These are phyloP conservation scores for carrot (Daucus carota) DNA, from an alignment of 129 eudicot genomes.

Conservation along the genomic window DH1_v3.0 NC_030384.2:31722001-31722500, in stretches of 20 bases:
- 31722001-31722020: conserved; percentile 68
- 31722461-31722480: conserved; percentile 13
- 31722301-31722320: conserved; percentile 77
- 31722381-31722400: conserved; percentile 50
- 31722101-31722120: conserved; percentile 84
- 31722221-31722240: conserved; percentile 80
- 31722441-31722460: conserved; percentile 21
- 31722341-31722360: conserved; percentile 78
- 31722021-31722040: conserved; percentile 81
- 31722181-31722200: conserved; percentile 88
- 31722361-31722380: conserved; percentile 62
- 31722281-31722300: conserved; percentile 85
- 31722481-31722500: conserved; percentile 36
- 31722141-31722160: conserved; percentile 65
- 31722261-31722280: conserved; percentile 72
- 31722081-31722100: conserved; percentile 93
- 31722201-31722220: conserved; percentile 95
- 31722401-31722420: conserved; percentile 63
- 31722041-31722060: conserved; percentile 92
- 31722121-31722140: conserved; percentile 75
- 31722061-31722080: conserved; percentile 67
- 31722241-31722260: conserved; percentile 75
- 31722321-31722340: conserved; percentile 97
- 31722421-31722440: conserved; percentile 45
- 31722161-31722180: conserved; percentile 80